A percentile compares a stretch with the other conserved stretches of the same genome.
Evolutionary conservation across 1,284 basidiomycete species (phyloP).

Genomic region (Cryptococcus maquisensis): DNA sequence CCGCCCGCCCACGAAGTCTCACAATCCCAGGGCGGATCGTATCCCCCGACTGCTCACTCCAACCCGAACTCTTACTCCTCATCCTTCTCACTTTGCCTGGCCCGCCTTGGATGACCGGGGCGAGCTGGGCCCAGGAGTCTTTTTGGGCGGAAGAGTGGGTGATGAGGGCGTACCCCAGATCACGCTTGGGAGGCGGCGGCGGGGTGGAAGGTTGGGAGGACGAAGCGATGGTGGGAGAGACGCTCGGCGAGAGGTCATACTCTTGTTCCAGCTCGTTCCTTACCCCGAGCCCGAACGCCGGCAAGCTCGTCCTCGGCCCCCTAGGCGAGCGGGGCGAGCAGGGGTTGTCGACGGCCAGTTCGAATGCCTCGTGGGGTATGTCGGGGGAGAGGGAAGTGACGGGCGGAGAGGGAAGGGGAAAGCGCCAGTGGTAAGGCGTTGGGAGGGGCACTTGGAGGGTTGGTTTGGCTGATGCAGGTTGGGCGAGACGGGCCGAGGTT

Average conservation of each 20-base stretch:
- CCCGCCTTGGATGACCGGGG: no score
- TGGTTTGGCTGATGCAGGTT: conserved; percentile 3
- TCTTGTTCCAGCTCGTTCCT: conserved; percentile 6
- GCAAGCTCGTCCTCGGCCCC: background rate
- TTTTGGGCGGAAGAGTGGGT: no score
- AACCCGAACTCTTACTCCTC: no score
- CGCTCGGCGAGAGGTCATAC: conserved; percentile 9
- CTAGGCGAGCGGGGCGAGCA: background rate
- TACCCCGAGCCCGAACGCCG: background rate
- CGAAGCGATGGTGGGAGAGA: conserved; percentile 7
- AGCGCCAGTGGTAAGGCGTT: conserved; percentile 23
- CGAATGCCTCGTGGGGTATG: conserved; percentile 29
- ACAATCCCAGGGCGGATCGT: no score
- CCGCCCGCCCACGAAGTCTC: no score
- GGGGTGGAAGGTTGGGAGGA: conserved; percentile 8
- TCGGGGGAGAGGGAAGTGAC: conserved; percentile 30
- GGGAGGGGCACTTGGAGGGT: conserved; percentile 13
- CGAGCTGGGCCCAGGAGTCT: no score
- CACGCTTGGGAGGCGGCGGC: background rate
- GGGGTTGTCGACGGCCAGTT: conserved; percentile 18
- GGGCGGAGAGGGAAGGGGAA: conserved; percentile 32
- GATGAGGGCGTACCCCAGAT: no score
- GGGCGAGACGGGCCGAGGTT: conserved; percentile 15
- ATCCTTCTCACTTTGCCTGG: no score
- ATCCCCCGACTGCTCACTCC: no score